phyloP scores from a whole-genome alignment of 139 green algal genomes.

The Chlorella sp. region DNA sequence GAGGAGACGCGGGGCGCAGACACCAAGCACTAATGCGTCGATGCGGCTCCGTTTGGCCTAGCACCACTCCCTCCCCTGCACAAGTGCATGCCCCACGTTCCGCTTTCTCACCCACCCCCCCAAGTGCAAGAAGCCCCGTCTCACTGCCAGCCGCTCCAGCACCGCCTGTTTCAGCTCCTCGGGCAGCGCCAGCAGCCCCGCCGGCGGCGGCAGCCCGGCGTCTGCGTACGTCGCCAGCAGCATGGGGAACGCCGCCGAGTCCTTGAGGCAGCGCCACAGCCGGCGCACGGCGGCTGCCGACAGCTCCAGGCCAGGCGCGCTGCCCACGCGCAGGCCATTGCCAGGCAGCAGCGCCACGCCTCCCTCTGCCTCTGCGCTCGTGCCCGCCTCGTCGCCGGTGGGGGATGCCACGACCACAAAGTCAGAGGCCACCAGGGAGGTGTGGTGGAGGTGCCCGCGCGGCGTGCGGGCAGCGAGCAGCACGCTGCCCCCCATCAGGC shows the following conservation, averaged over 20 bases:
- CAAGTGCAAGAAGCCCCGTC: no score
- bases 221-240: constrained; percentile 27
- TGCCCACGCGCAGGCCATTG: background rate
- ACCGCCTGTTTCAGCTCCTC: constrained; percentile 37
- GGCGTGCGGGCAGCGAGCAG: no score
- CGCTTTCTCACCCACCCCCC: no score
- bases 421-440: no score
- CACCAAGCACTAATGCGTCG: no score
- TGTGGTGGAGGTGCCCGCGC: no score
- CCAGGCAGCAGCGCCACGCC: background rate
- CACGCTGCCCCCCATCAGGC: constrained; percentile 31
- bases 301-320: background rate
- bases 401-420: no score
- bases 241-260: constrained; percentile 29
- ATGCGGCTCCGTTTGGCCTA: no score
- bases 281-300: background rate
- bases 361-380: background rate
- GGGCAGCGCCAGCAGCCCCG: constrained; percentile 39
- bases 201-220: constrained; percentile 34
- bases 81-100: no score
- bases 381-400: no score
- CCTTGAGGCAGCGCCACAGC: constrained; percentile 42
- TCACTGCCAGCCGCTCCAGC: constrained; percentile 35
- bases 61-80: no score
- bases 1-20: no score